Evolutionary conservation across 83 land plant species (phyloP), one percentile per base, ranked within the genome.

Genomic region (Diphasiastrum complanatum): DNA sequence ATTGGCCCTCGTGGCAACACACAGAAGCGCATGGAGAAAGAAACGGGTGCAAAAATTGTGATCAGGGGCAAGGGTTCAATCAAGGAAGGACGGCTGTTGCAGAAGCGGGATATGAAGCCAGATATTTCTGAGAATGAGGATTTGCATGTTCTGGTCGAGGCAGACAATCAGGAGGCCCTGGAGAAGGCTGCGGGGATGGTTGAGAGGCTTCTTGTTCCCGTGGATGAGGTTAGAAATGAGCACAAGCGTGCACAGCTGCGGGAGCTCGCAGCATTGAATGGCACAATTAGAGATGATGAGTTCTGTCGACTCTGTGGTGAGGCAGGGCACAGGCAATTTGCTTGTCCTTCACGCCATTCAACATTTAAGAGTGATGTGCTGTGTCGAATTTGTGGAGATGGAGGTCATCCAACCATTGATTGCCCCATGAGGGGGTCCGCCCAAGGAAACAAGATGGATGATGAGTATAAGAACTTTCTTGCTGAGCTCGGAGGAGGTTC

Each of bases 331-430:
- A 52, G 90, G 20, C 90, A 85, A 56, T 83, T 60, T 68, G 83
- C 83, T 0, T 85, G 87, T 47, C 90, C 90, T 28, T 55, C 83
- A 6, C 65, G 79, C 1, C 40, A 45, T 18, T 49, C 77, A 1
- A 83, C 84, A 0, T 83, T 83, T 60, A 85, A 83, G 66, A 74
- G 81, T 66, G 86, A 79, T 63, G 89, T 85, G 10, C 55, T 56
- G 26, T 85, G 89, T 61, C 79, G 75, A 53, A 82, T 82, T 22
- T 85, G 89, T 59, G 89, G 89, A 33, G 89, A 85, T 69, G 89
- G 89, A 36, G 89, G 89, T 8, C 89, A 85, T 53, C 89, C 89
- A 0, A 85, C 89, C 1, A 85, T 82, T 54, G 89, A 85, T 64
- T 85, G 89, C 59, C 89, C 86, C 0, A 66, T 82, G 70, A 82